Base-by-base conservation (phyloP, 1,139 yeast genomes). In the Zygoascus meyerae region DNA sequence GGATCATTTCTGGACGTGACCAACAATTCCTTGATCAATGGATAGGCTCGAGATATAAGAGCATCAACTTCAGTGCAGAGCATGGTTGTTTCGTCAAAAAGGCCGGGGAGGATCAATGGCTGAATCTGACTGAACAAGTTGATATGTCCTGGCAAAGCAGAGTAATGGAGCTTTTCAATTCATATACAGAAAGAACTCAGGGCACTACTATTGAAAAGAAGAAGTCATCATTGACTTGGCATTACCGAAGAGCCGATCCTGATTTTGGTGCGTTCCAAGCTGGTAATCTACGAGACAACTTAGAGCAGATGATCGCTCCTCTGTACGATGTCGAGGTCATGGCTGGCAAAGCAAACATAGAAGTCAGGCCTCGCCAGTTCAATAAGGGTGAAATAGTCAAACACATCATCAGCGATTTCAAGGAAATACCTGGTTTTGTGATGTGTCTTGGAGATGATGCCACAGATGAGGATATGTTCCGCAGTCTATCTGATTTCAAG, bases 401-500 rank as follows among this genome's bases (percentile, higher is more conserved):
- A 63, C 71, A 89, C 52, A 73, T 92, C 48, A 85, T 87, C 40
- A 45, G 50, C 4, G 60, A 57, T 26, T 52, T 61, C 42, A 75
- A 73, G 2, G 40, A 42, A 5, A 31, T 37, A 15, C 92, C 96
- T 0, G 95, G 86, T 59, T 92, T 94, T 61, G 78, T 86, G 43
- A 67, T 90, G 48, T 92, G 97, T 68, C 70, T 87, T 41, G 99
- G 99, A 42, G 99, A 92, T 65, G 99, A 92, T 64, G 75, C 83
- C 45, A 94, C 99, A 0, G 99, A 92, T 65, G 99, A 92, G 65
- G 98, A 92, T 62, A 92, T 92, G 99, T 92, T 92, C 66, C 74
- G 72, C 51, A 83, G 92, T 21, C 70, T 92, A 56, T 75, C 79
- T 51, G 70, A 70, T 3, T 77, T 83, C 53, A 89, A 83, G 55